These are phyloP conservation scores for Penicillium sp. DNA, from an alignment of 2,329 filamentous ascomycete species.

Conservation along the genomic window DNA sequence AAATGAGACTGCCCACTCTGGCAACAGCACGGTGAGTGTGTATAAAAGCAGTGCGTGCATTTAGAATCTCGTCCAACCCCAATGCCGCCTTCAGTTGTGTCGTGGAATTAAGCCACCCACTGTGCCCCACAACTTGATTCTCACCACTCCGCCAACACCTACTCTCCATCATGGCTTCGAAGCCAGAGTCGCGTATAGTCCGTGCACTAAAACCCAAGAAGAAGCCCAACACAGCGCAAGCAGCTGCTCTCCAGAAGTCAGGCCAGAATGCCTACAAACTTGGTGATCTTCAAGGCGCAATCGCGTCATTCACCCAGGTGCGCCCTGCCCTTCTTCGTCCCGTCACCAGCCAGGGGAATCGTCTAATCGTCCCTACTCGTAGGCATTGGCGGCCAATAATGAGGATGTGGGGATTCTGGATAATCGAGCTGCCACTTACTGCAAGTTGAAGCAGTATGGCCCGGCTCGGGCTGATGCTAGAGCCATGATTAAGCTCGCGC, in stretches of 20 bases:
- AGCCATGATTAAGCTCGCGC: slow-evolving; percentile 52
- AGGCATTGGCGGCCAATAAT: slow-evolving; percentile 40
- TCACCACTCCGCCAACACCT: neutral
- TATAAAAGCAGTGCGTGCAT: neutral
- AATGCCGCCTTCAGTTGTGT: neutral
- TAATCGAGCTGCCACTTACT: slow-evolving; percentile 54
- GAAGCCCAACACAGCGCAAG: slow-evolving; percentile 8
- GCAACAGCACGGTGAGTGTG: neutral
- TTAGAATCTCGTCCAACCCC: neutral
- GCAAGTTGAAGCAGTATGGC: slow-evolving; percentile 50
- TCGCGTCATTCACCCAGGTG: slow-evolving; percentile 44
- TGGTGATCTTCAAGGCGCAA: slow-evolving; percentile 43
- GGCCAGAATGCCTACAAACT: slow-evolving; percentile 45
- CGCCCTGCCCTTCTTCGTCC: slow-evolving; percentile 1
- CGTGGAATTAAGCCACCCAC: neutral
- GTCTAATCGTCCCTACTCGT: slow-evolving; percentile 8
- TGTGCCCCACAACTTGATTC: neutral
- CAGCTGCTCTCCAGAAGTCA: slow-evolving; percentile 32
- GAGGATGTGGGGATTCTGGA: slow-evolving; percentile 48
- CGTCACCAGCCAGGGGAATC: slow-evolving; percentile 11
- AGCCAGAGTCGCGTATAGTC: neutral
- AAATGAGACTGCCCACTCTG: neutral
- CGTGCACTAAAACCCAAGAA: slow-evolving; percentile 1
- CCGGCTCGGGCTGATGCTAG: slow-evolving; percentile 56
- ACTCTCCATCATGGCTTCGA: slow-evolving; percentile 6